Evolutionary conservation across 163 green algal genomes (phyloP), one percentile per base, ranked within the genome.

Genomic region (Volvox carteri): DNA sequence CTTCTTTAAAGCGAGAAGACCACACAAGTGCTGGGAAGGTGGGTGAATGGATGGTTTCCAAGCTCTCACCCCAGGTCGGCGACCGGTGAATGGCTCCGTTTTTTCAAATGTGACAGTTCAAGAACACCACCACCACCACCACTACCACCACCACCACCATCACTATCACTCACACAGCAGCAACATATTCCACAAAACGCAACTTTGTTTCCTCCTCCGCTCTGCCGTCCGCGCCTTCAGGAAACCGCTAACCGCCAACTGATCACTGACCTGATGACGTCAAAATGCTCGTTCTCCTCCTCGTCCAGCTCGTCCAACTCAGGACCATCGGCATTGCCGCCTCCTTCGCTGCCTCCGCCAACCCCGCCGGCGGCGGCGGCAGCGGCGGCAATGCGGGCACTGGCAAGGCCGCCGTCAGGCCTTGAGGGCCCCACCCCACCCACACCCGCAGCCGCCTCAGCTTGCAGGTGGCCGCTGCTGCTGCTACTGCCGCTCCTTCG

Each of bases 231-330:
- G 14, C 48, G 48, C 48, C 48, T 58, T 58, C 48, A 58, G 12
- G 14, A 11, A 72, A 72, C 54, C 7, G 60, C 60, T n/a, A 9
- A 72, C 19, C 18, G 28, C 54, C 60, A 72, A 72, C 19, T 39
- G 37, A 72, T 14, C 60, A 37, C 65, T 3, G n/a, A 87, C 80
- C 80, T 62, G 80, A 87, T 54, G 4, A 77, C 62, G 30, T 87
- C 80, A 21, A 67, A 87, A 7, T 88, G 48, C 21, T 12, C 58
- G 48, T 74, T 83, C 37, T 88, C 83, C 68, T 88, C 83, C 48
- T 88, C 83, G 25, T 88, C 83, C 50, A 72, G 65, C 81, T 72
- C 65, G 41, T 73, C 81, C 67, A 41, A 9, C 12, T 48, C 75
- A 50, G 50, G 2, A 28, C 8, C 73, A 2, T 44, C 12, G 37